These are phyloP conservation scores for Leccinum incarnatum DNA, from an alignment of 768 basidiomycete species.

Conservation along the genomic window DNA sequence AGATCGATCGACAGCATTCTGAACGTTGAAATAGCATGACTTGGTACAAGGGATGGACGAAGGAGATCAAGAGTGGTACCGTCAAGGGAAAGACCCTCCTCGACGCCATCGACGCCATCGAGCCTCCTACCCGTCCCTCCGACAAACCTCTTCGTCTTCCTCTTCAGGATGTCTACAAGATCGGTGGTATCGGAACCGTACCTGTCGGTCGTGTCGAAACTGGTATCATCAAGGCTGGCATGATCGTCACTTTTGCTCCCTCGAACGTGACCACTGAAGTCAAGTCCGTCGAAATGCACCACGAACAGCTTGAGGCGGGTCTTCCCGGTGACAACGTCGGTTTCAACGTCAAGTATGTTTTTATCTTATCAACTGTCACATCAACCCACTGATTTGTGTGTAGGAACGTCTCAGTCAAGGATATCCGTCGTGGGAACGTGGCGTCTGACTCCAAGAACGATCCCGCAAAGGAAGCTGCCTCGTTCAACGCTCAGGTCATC, in stretches of 20 bases:
- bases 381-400: constrained; percentile 7
- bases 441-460: constrained; percentile 99
- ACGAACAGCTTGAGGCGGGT: constrained; percentile 95
- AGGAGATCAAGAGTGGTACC: constrained; percentile 90
- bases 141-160: constrained; percentile 99
- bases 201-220: constrained; percentile 99
- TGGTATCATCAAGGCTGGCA: constrained; percentile 99
- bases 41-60: constrained; percentile 99
- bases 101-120: constrained; percentile 99
- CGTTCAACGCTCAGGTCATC: constrained; percentile 99
- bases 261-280: constrained; percentile 99
- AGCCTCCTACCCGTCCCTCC: constrained; percentile 92
- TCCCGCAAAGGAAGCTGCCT: constrained; percentile 98
- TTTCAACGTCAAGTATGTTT: constrained; percentile 91
- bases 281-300: constrained; percentile 99
- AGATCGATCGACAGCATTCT: constrained; percentile 10
- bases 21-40: constrained; percentile 66
- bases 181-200: constrained; percentile 99
- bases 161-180: constrained; percentile 99
- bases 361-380: not conserved
- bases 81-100: constrained; percentile 99
- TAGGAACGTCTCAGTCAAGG: constrained; percentile 99
- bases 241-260: constrained; percentile 97
- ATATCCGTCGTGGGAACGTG: constrained; percentile 99
- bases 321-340: constrained; percentile 98